Percentiles rank a stretch among this genome's conserved stretches.
Evolutionary conservation across 148 eudicot genomes (phyloP).

Genomic region (Diospyros lotus): DNA sequence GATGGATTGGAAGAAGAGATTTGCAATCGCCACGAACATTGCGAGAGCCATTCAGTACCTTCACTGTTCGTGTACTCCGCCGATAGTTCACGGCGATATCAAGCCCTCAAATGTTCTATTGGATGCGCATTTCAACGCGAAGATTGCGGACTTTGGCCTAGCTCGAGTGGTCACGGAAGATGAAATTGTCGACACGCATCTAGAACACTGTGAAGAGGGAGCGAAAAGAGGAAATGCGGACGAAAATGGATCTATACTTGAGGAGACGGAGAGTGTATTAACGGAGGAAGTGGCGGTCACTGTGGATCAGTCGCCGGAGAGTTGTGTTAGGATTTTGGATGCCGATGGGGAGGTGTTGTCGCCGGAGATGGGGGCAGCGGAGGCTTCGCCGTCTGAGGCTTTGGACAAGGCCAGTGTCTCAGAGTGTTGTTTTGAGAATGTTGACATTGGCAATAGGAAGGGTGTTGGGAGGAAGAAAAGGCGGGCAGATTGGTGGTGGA

Average conservation of each 20-base stretch:
- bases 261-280: conserved; percentile 63
- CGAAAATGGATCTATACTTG: conserved; percentile 61
- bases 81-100: conserved; percentile 83
- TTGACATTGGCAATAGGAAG: conserved; percentile 56
- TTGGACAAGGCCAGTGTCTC: conserved; percentile 59
- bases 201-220: conserved; percentile 25
- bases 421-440: conserved; percentile 62
- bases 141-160: conserved; percentile 86
- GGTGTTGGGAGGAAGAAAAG: conserved; percentile 46
- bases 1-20: conserved; percentile 54
- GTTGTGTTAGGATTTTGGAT: conserved; percentile 27
- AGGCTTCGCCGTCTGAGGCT: conserved; percentile 49
- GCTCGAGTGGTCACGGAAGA: conserved; percentile 50
- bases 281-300: conserved; percentile 45
- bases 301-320: conserved; percentile 47
- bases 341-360: conserved; percentile 10
- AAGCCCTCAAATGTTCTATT: conserved; percentile 81
- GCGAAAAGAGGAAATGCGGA: conserved; percentile 32
- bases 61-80: conserved; percentile 49
- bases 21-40: conserved; percentile 34
- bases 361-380: conserved; percentile 29
- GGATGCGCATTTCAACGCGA: conserved; percentile 60
- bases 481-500: conserved; percentile 97
- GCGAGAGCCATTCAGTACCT: conserved; percentile 64
- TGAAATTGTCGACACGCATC: conserved; percentile 17